Evolutionary conservation across 768 basidiomycete species (phyloP).

Genomic region (Phanerodontia chrysosporium): DNA sequence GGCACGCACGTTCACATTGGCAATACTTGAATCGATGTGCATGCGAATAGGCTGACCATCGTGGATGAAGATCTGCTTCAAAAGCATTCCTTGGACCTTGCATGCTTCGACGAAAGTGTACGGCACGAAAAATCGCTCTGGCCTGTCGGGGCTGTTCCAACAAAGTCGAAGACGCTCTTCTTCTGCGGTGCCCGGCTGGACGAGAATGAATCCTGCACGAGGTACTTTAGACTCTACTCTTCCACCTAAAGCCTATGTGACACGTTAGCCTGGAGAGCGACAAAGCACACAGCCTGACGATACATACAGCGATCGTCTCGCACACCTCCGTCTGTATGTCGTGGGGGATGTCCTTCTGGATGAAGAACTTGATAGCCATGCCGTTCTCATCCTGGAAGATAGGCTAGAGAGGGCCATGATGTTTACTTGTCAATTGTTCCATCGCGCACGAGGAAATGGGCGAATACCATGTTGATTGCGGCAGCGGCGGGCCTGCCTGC

Average conservation of each 20-base stretch:
- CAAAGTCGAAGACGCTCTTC: constrained; percentile 73
- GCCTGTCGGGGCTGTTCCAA: constrained; percentile 66
- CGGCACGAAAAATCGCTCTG: constrained; percentile 75
- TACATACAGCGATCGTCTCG: constrained; percentile 64
- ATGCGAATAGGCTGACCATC: constrained; percentile 62
- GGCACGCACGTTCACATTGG: constrained; percentile 67
- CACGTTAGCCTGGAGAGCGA: not conserved
- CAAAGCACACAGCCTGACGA: not conserved
- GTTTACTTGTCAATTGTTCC: not conserved
- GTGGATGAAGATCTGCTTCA: constrained; percentile 75
- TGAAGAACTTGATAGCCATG: constrained; percentile 75
- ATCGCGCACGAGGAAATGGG: not conserved
- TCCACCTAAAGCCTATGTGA: constrained; percentile 61
- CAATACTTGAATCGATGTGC: constrained; percentile 79
- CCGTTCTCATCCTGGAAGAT: constrained; percentile 70
- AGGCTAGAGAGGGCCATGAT: constrained; percentile 35
- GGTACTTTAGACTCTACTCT: constrained; percentile 77
- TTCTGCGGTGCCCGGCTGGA: constrained; percentile 64
- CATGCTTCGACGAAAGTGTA: constrained; percentile 83
- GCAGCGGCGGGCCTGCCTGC: not conserved
- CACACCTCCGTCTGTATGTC: constrained; percentile 68
- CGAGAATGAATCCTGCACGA: constrained; percentile 68
- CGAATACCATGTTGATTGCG: not conserved
- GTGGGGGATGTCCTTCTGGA: constrained; percentile 72
- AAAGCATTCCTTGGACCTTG: constrained; percentile 66